Percentiles rank a stretch among this genome's conserved stretches.
Conservation (phyloP, 345 rosid genomes). For the Kernera saxatilis region DNA sequence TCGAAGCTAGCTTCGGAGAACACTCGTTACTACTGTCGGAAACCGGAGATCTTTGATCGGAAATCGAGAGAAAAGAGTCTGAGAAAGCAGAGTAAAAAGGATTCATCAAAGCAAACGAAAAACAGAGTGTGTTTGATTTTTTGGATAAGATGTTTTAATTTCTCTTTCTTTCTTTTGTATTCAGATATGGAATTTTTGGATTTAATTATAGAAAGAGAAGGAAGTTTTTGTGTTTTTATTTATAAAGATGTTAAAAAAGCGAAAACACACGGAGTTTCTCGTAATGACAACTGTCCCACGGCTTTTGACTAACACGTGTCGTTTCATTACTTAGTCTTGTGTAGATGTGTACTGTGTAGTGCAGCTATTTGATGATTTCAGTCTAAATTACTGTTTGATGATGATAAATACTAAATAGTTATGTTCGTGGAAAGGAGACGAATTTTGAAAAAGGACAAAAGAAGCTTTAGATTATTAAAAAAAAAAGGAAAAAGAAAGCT, state of each 20-base stretch:
- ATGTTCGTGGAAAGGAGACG: slow-evolving; percentile 21
- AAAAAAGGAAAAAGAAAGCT: background rate
- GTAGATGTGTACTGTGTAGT: background rate
- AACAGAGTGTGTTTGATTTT: background rate
- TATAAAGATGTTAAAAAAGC: background rate
- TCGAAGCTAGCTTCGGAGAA: slow-evolving; percentile 50
- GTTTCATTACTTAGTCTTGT: background rate
- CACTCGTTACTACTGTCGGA: slow-evolving; percentile 48
- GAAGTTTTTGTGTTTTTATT: background rate
- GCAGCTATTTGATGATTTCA: slow-evolving; percentile 6
- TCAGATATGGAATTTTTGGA: slow-evolving; percentile 10
- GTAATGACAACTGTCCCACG: slow-evolving; percentile 25
- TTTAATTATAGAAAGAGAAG: background rate
- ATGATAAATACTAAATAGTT: background rate
- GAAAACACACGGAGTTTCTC: slow-evolving; percentile 5
- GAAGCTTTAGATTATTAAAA: background rate
- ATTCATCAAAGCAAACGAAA: slow-evolving; percentile 7
- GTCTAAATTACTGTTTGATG: background rate
- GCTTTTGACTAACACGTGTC: slow-evolving; percentile 4
- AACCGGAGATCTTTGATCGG: slow-evolving; percentile 32
- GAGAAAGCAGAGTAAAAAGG: slow-evolving; percentile 10
- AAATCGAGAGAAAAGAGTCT: slow-evolving; percentile 22
- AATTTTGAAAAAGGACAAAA: slow-evolving; percentile 9
- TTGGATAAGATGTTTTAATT: slow-evolving; percentile 24
- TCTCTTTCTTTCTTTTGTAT: slow-evolving; percentile 24